Conservation (phyloP, 495 filamentous ascomycete genomes). For the Aspergillus nanangensis region DNA sequence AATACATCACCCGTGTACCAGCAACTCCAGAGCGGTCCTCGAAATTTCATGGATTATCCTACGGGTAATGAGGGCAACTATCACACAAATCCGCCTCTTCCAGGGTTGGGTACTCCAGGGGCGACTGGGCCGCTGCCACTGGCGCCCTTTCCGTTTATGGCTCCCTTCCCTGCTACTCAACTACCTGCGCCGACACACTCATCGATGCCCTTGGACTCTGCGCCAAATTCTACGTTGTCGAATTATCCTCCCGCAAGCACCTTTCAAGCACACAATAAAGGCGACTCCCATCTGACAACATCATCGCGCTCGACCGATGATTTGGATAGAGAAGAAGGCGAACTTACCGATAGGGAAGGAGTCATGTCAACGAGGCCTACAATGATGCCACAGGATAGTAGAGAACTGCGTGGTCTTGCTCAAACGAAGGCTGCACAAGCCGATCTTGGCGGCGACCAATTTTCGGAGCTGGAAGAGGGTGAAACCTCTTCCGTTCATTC, state of each 20-base stretch:
- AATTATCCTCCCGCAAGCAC: slow-evolving; percentile 6
- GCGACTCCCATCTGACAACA: slow-evolving; percentile 3
- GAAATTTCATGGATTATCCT: slow-evolving; percentile 12
- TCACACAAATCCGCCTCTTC: slow-evolving; percentile 25
- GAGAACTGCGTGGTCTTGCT: neutral
- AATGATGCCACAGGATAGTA: too few relatives aligned
- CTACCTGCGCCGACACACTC: slow-evolving; percentile 21
- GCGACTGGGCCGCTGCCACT: slow-evolving; percentile 22
- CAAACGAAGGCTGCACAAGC: neutral
- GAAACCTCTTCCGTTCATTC: slow-evolving; percentile 25
- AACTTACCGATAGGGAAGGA: slow-evolving; percentile 64
- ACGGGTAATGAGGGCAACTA: slow-evolving; percentile 15
- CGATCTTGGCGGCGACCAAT: neutral
- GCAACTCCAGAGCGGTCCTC: slow-evolving; percentile 8
- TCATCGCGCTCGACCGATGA: slow-evolving; percentile 5
- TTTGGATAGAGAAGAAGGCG: slow-evolving; percentile 62
- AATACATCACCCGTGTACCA: slow-evolving; percentile 6
- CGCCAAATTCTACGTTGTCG: slow-evolving; percentile 9
- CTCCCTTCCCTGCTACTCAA: slow-evolving; percentile 21
- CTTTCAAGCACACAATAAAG: slow-evolving; percentile 2
- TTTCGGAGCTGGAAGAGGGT: slow-evolving; percentile 23
- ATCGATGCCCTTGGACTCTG: slow-evolving; percentile 18
- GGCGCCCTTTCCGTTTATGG: slow-evolving; percentile 28
- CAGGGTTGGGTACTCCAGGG: slow-evolving; percentile 17
- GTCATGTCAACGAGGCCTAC: slow-evolving; percentile 25